Base-by-base conservation (phyloP, 179 eudicot genomes). In the Spergularia azorica region DNA sequence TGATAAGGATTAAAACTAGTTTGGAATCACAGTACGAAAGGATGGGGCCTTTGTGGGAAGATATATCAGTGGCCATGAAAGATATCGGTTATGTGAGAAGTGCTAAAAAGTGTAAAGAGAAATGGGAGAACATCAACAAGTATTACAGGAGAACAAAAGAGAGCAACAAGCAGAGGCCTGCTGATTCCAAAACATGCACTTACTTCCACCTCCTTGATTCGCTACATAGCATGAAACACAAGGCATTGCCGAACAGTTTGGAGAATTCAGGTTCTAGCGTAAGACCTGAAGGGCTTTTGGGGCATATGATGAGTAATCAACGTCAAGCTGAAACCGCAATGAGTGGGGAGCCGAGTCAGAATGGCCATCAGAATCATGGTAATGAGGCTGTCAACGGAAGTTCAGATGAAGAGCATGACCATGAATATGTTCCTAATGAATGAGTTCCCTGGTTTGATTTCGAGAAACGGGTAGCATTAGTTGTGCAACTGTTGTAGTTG, bases 101-200 rank as follows among this genome's bases (percentile, higher is more conserved):
- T 55, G 85, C 96, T 2, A 93, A 91, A 79, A 81, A 96, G 65
- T 93, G 96, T 82, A 93, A 93, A 63, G 97, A 93, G 87, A 93
- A 93, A 75, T 93, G 97, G 97, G 97, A 93, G 83, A 93, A 93
- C 80, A 93, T 93, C 38, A 93, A 93, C 87, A 93, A 93, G 81
- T 93, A 93, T 75, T 93, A 83, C 79, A 87, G 90, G 86, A 91
- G 87, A 73, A 91, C 88, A 73, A 91, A 91, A 69, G 97, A 93
- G 36, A 88, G 90, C 82, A 91, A 87, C 86, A 91, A 87, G 77
- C 90, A 87, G 43, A 82, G 94, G 64, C 88, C 94, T 55, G 86
- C 84, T 7, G 97, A 90, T 57, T 88, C 94, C 21, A 93, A 91
- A 72, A 90, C 97, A 0, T 93, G 97, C 43, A 91, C 94, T 0